Conservation (phyloP, 345 rosid species). For the Sonneratia caseolaris region DNA sequence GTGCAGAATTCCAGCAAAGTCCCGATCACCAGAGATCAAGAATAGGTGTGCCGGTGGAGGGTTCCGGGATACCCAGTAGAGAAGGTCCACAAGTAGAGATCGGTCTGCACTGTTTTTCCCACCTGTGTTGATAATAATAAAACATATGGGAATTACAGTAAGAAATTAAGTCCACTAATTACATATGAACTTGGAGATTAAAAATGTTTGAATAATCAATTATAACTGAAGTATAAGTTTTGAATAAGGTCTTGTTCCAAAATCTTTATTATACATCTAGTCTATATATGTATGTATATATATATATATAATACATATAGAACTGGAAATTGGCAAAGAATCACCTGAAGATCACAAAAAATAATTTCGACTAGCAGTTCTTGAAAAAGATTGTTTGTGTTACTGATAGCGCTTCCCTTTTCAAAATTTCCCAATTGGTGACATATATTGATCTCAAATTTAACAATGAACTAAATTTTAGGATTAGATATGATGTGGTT, state of each 20-base stretch:
- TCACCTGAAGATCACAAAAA: not conserved
- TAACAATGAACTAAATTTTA: not conserved
- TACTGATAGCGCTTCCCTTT: not conserved
- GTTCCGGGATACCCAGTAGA: constrained; percentile 74
- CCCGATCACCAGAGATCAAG: constrained; percentile 64
- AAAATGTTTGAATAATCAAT: not conserved
- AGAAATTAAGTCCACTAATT: not conserved
- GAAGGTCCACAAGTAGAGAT: constrained; percentile 56
- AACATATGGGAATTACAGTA: not conserved
- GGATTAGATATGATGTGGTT: no score
- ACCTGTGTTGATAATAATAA: constrained; percentile 25
- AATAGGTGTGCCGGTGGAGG: constrained; percentile 95
- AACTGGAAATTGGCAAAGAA: not conserved
- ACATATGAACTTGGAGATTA: not conserved
- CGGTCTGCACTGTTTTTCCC: constrained; percentile 81
- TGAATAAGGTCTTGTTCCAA: not conserved
- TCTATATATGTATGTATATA: not conserved
- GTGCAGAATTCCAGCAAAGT: constrained; percentile 57
- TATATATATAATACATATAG: not conserved
- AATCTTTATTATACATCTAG: not conserved
- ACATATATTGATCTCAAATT: not conserved
- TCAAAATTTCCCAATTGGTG: not conserved
- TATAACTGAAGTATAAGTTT: not conserved
- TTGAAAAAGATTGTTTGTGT: not conserved
- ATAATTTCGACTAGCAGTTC: not conserved